A percentile compares a stretch with the other conserved stretches of the same genome.
phyloP scores from a whole-genome alignment of 768 basidiomycete species.

The Trametes cubensis region DNA sequence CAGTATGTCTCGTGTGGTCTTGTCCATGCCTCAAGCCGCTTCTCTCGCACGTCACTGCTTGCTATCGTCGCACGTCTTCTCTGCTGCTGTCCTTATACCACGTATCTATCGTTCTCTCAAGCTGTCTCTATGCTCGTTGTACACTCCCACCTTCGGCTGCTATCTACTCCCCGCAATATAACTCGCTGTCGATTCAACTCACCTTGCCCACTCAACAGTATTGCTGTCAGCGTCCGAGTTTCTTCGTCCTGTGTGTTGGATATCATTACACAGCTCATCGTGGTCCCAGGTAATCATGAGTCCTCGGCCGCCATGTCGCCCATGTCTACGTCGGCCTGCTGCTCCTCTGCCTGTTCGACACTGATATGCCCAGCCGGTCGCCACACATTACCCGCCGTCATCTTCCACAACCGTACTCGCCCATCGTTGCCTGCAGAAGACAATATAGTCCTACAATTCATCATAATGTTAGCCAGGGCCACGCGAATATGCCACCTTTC shows the following conservation, averaged over 20 bases:
- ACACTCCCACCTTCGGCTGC: neutral
- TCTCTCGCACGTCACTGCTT: neutral
- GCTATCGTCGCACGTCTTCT: neutral
- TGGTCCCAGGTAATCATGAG: constrained; percentile 23
- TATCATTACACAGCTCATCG: neutral
- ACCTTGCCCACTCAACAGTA: no score
- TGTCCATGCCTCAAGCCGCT: no score
- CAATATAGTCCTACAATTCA: constrained; percentile 64
- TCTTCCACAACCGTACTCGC: constrained; percentile 83
- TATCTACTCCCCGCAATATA: no score
- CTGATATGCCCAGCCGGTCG: constrained; percentile 79
- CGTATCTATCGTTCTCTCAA: neutral
- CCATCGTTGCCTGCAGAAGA: constrained; percentile 86
- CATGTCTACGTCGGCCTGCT: constrained; percentile 48
- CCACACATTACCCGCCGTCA: constrained; percentile 83
- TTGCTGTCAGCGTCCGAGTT: no score
- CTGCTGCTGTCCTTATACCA: neutral
- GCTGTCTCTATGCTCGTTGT: neutral
- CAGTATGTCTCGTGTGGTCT: no score
- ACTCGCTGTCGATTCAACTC: no score
- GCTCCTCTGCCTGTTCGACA: constrained; percentile 71
- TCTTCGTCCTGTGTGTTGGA: neutral
- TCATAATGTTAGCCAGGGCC: neutral
- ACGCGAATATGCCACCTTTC: no score
- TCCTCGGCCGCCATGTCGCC: constrained; percentile 43